Percentiles rank a stretch among this genome's conserved stretches.
Evolutionary conservation across 2,329 filamentous ascomycete genomes (phyloP).

Genomic region (Aspergillus bombycis): DNA sequence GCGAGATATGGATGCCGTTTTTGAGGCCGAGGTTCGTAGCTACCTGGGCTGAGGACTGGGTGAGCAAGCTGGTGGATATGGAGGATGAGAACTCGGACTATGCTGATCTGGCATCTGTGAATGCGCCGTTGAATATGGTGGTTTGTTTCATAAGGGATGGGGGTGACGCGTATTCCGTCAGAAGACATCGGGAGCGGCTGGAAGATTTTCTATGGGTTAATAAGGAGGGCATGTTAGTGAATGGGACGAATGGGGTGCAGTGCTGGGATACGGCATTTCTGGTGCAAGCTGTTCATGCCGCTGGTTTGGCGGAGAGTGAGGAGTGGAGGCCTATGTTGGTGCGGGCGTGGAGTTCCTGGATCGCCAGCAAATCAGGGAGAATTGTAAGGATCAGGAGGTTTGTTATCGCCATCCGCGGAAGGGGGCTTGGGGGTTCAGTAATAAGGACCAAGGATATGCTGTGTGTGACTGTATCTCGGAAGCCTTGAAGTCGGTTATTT

Average conservation of each 20-base stretch:
- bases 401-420: constrained; percentile 10
- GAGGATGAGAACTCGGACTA: constrained; percentile 4
- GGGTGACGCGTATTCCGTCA: neutral
- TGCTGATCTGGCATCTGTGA: neutral
- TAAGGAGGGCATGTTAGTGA: constrained; percentile 8
- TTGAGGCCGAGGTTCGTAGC: constrained; percentile 1
- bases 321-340: neutral
- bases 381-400: neutral
- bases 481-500: constrained; percentile 10
- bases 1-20: constrained; percentile 10
- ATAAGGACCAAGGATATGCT: constrained; percentile 7
- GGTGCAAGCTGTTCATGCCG: constrained; percentile 6
- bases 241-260: constrained; percentile 11
- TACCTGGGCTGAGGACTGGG: constrained; percentile 1
- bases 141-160: constrained; percentile 9
- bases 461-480: constrained; percentile 14
- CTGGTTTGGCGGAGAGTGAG: constrained; percentile 1
- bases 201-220: constrained; percentile 12
- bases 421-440: constrained; percentile 17
- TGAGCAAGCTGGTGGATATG: constrained; percentile 1
- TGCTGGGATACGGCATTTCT: constrained; percentile 15
- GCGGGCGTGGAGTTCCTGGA: constrained; percentile 7
- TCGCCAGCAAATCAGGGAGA: constrained; percentile 2
- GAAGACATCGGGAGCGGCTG: constrained; percentile 5
- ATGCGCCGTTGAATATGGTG: constrained; percentile 11